These are phyloP conservation scores for Acanthamoeba triangularis DNA, from an alignment of 208 protist genomes.

Conservation along the genomic window DNA sequence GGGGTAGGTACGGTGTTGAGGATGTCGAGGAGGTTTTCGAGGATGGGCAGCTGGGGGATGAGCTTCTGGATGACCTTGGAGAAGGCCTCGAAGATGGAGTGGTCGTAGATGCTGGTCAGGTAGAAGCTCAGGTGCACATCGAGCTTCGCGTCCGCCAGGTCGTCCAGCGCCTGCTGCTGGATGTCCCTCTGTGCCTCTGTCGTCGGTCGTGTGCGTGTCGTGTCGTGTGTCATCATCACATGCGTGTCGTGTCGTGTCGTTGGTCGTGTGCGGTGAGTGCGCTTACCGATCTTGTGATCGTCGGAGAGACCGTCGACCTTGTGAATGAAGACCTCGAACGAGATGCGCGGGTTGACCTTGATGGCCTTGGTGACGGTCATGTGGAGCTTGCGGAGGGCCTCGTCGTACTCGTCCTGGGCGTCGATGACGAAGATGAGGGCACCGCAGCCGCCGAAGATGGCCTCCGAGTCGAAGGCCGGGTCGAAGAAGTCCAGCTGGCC, in stretches of 20 bases:
- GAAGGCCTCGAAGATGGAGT: constrained; percentile 96
- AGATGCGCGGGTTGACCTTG: constrained; percentile 91
- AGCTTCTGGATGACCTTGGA: constrained; percentile 95
- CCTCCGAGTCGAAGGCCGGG: constrained; percentile 90
- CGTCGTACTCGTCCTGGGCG: constrained; percentile 91
- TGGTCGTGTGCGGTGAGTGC: not conserved
- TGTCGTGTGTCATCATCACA: not conserved
- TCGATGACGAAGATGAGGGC: constrained; percentile 95
- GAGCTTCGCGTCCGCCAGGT: constrained; percentile 86
- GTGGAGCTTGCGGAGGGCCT: constrained; percentile 89
- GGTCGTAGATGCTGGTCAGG: constrained; percentile 95
- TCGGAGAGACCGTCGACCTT: constrained; percentile 94
- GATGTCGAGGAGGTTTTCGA: constrained; percentile 94
- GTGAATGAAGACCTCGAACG: constrained; percentile 95
- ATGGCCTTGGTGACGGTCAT: constrained; percentile 88
- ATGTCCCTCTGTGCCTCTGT: constrained; percentile 91
- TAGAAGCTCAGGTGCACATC: constrained; percentile 88
- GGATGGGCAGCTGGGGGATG: constrained; percentile 93
- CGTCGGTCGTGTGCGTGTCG: not conserved
- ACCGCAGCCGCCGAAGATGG: constrained; percentile 91
- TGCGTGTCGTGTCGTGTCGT: not conserved
- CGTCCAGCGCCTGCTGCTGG: constrained; percentile 90
- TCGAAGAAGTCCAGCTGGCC: constrained; percentile 94
- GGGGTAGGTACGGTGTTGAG: constrained; percentile 87
- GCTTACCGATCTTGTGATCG: constrained; percentile 92